phyloP scores from a whole-genome alignment of 805 yeast genomes.

The Torulaspora franciscae region DNA sequence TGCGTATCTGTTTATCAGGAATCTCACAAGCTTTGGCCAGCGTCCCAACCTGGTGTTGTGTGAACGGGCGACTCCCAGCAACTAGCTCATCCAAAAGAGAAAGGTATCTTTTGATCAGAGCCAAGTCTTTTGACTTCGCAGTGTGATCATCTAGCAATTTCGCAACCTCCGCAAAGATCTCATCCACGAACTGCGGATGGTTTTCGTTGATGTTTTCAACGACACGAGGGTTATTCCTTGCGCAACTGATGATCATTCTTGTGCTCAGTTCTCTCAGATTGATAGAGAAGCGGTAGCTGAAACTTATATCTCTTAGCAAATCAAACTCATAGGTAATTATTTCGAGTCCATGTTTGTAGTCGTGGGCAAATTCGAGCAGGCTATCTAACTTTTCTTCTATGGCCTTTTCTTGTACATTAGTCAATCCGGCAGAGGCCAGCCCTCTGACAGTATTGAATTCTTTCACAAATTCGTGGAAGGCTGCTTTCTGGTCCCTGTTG shows the following conservation, averaged over 20 bases:
- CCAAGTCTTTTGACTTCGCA: background rate
- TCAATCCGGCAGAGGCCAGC: conserved; percentile 8
- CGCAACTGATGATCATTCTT: conserved; percentile 58
- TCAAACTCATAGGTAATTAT: conserved; percentile 37
- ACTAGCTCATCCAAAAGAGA: conserved; percentile 29
- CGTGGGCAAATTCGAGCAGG: conserved; percentile 61
- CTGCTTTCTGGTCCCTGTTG: background rate
- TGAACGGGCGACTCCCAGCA: conserved; percentile 11
- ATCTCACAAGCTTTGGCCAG: conserved; percentile 20
- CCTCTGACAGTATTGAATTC: conserved; percentile 31
- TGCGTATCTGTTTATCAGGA: conserved; percentile 24
- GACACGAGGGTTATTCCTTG: conserved; percentile 72
- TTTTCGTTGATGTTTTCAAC: conserved; percentile 34
- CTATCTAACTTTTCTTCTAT: conserved; percentile 34
- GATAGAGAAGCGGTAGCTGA: conserved; percentile 16
- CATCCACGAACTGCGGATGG: conserved; percentile 39
- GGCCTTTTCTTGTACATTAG: conserved; percentile 12
- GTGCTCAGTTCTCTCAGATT: conserved; percentile 47
- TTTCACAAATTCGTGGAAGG: conserved; percentile 27
- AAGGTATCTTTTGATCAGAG: conserved; percentile 27
- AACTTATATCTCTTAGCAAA: conserved; percentile 16
- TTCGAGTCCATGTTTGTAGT: conserved; percentile 53
- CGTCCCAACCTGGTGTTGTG: conserved; percentile 15
- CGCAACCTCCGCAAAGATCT: conserved; percentile 27
- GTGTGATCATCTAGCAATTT: background rate